Base-by-base conservation (phyloP, 345 rosid genomes). In the Linum trigynum region DNA sequence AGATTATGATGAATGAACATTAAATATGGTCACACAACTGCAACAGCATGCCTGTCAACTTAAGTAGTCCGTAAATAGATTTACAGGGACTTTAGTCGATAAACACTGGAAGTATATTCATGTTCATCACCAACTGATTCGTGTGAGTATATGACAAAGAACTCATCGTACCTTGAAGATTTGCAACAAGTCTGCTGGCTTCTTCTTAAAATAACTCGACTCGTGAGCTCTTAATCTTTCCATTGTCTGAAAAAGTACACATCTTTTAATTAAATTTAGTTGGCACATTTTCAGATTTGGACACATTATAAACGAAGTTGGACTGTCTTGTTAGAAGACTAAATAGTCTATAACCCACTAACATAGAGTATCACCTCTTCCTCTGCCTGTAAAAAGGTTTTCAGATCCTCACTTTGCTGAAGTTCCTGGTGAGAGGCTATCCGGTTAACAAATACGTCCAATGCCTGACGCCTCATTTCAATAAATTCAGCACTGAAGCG, bases 401-500 rank as follows among this genome's bases (percentile, higher is more conserved):
- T 88, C 72, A 94, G 80, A 82, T 90, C 99, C 59, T 90, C 95
- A 78, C 97, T 94, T 66, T 80, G 95, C 73, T 78, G 92, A 77
- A 94, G 92, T 81, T 87, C 95, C 17, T 77, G 78, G 66, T 90
- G 97, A 5, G 84, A 84, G 64, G 99, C 95, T 69, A 94, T 87
- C 68, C 97, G 84, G 74, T 90, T 91, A 53, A 91, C 86, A 81
- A 94, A 94, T 67, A 82, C 48, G 76, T 94, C 95, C 80, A 94
- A 66, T 9, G 86, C 97, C 73, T 81, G 95, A 63, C 95, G 89
- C 80, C 99, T 88, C 92, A 87, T 82, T 75, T 94, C 99, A 66
- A 94, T 94, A 76, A 94, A 94, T 62, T 94, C 99, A 65, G 96
- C 92, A 83, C 97, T 91, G 73, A 88, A 94, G 16, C 97, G 92